Base-by-base conservation (phyloP, 768 basidiomycete species). In the Lepiota venenata region DNA sequence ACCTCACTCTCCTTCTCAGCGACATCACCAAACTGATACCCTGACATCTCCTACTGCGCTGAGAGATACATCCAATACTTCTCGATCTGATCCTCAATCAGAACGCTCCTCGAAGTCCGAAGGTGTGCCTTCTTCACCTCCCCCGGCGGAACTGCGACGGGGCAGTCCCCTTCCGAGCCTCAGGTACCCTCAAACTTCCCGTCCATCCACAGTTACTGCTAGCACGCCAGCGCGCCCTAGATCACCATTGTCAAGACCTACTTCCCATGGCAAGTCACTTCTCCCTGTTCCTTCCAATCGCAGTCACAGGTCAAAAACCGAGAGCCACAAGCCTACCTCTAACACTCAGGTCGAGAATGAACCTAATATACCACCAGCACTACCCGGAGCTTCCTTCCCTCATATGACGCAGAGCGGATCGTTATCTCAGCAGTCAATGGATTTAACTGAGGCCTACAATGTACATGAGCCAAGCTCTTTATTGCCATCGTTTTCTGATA, bases 81-180 rank as follows among this genome's bases (percentile, higher is more conserved):
- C 53, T 36, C 53, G 45, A 15, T 42, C 40, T 20, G 29, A 45
- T 10, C 15, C 39, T 4, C 9, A 18, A 21, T 42, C 50, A 14
- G 25, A 40, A 14, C 39, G 29, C 4, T 29, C 35, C 22, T 55
- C 53, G 18, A 39, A 41, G 35, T 40, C 32, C 9, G 41, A 47
- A 12, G 39, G 18, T 10, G 16, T 20, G 29, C 66, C 55, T 11
- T 29, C 25, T 49, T 50, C 47, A 27, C 47, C 55, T 3, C 65
- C 47, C 50, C 56, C 20, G 35, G 35, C 36, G 10, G 49, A 49
- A 55, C 41, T 35, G 36, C 36, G 27, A 22, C 43, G 52, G 32
- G 41, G 25, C 25, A 52, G 38, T 49, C 43, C 15, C 25, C 27
- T 41, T 15, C 25, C 48, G 18, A 50, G 10, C 29, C n/a, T n/a